Base-by-base conservation (phyloP, 2,329 filamentous ascomycete genomes). In the Cyphellophora attinorum region DNA sequence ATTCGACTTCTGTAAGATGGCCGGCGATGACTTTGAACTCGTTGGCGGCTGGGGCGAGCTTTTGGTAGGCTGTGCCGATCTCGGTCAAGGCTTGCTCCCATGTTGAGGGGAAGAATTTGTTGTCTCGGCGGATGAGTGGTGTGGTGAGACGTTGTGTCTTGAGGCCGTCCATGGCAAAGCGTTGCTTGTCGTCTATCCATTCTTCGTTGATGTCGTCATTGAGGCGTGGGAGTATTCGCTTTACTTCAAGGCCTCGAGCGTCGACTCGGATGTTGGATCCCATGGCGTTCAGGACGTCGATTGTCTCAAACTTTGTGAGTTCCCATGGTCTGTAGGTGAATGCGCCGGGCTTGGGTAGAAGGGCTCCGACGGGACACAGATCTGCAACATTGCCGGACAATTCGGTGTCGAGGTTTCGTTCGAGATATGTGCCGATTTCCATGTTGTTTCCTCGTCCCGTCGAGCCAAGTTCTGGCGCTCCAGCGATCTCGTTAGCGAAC, bases 151-250 rank as follows among this genome's bases (percentile, higher is more conserved):
- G 78, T 64, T 98, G 91, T 30, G 89, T 96, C 74, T 88, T 93
- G 47, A 98, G 72, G 32, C 91, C 91, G 58, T 98, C 91, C 58
- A 88, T 93, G 27, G 91, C 89, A 59, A 96, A 98, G 46, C 91
- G 79, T 27, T 85, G 80, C 73, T 96, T 98, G 69, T 98, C 91
- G 63, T 96, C 91, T 60, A 98, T 96, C 91, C 91, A 98, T 63
- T 98, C 91, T 67, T 98, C 91, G 61, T 98, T 98, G 52, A 98
- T 78, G 52, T 96, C 88, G 57, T 98, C 91, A 59, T 98, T 98
- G 42, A 98, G 72, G 51, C 91, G 77, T 40, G 91, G 91, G 11
- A 95, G 58, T 41, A 98, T 73, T 51, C 91, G 81, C 88, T 98
- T 94, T 33, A 98, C 89, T 65, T 96, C 88, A 47, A 95, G 70